These are phyloP conservation scores for Yamadazyma kanchanaburiensis DNA, from an alignment of 1,139 yeast genomes.

Conservation along the genomic window DNA sequence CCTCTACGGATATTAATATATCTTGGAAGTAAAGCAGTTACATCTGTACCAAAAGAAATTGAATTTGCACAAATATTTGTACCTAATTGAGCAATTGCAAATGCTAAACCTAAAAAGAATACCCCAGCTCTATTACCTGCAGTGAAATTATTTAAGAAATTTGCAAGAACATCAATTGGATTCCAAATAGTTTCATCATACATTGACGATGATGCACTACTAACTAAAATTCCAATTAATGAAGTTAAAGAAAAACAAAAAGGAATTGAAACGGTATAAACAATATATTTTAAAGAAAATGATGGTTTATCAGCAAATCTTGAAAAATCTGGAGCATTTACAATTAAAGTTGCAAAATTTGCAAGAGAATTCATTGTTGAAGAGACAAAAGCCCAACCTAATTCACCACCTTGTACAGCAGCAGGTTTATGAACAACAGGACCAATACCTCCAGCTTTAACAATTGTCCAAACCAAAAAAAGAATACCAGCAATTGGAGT, in stretches of 20 bases:
- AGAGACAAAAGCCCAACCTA: constrained; percentile 80
- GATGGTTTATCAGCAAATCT: constrained; percentile 63
- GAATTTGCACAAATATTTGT: constrained; percentile 92
- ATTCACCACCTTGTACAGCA: constrained; percentile 50
- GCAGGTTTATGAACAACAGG: constrained; percentile 57
- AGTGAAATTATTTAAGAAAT: constrained; percentile 58
- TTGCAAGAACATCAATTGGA: constrained; percentile 72
- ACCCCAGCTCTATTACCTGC: constrained; percentile 75
- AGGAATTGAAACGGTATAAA: constrained; percentile 63
- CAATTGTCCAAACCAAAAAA: constrained; percentile 76
- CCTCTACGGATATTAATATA: constrained; percentile 80
- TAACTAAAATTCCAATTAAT: constrained; percentile 80
- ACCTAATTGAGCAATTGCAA: constrained; percentile 84
- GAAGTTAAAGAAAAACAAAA: constrained; percentile 76
- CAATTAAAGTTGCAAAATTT: constrained; percentile 81
- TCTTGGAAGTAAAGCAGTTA: constrained; percentile 78
- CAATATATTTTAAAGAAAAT: constrained; percentile 40
- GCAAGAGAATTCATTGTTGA: constrained; percentile 80
- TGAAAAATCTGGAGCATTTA: constrained; percentile 88
- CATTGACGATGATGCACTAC: constrained; percentile 71
- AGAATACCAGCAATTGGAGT: constrained; percentile 81
- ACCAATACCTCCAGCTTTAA: constrained; percentile 72
- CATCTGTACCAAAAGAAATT: constrained; percentile 86
- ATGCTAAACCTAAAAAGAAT: constrained; percentile 71
- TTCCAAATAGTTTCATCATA: constrained; percentile 80